A percentile compares a stretch with the other conserved stretches of the same genome.
phyloP scores from a whole-genome alignment of 352 stramenopile species.

The Globisporangium iwayamae region DNA sequence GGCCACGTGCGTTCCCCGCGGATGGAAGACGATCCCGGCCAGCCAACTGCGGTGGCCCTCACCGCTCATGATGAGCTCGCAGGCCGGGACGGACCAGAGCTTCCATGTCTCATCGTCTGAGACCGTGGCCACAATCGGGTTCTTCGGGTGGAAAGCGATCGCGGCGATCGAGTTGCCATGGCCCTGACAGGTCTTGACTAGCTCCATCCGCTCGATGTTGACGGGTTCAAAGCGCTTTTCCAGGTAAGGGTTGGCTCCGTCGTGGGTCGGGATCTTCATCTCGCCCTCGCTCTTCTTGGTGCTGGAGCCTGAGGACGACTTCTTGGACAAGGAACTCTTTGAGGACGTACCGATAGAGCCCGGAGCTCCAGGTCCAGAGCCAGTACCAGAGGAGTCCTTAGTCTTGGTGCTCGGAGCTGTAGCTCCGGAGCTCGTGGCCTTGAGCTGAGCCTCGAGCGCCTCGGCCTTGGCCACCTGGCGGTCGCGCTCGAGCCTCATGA shows the following conservation, averaged over 20 bases:
- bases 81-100: slow-evolving; percentile 90
- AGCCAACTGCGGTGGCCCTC: slow-evolving; percentile 92
- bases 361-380: not conserved
- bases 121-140: slow-evolving; percentile 89
- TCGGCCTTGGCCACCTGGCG: slow-evolving; percentile 86
- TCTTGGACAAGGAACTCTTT: slow-evolving; percentile 21
- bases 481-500: slow-evolving; percentile 93
- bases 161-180: slow-evolving; percentile 89
- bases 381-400: slow-evolving; percentile 9
- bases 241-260: slow-evolving; percentile 65
- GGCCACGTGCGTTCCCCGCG: slow-evolving; percentile 88
- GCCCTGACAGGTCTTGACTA: slow-evolving; percentile 86
- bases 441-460: slow-evolving; percentile 86
- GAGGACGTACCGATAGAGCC: slow-evolving; percentile 13
- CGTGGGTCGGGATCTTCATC: slow-evolving; percentile 59
- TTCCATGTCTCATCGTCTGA: slow-evolving; percentile 95
- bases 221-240: slow-evolving; percentile 73
- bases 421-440: slow-evolving; percentile 23
- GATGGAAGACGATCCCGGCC: slow-evolving; percentile 89
- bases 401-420: slow-evolving; percentile 2
- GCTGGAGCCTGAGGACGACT: slow-evolving; percentile 5
- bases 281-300: slow-evolving; percentile 34
- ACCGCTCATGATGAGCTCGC: slow-evolving; percentile 94
- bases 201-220: slow-evolving; percentile 67
- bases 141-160: slow-evolving; percentile 92